Evolutionary conservation across 352 stramenopile species (phyloP).

Genomic region (Thalassiosira livingstoniorum): DNA sequence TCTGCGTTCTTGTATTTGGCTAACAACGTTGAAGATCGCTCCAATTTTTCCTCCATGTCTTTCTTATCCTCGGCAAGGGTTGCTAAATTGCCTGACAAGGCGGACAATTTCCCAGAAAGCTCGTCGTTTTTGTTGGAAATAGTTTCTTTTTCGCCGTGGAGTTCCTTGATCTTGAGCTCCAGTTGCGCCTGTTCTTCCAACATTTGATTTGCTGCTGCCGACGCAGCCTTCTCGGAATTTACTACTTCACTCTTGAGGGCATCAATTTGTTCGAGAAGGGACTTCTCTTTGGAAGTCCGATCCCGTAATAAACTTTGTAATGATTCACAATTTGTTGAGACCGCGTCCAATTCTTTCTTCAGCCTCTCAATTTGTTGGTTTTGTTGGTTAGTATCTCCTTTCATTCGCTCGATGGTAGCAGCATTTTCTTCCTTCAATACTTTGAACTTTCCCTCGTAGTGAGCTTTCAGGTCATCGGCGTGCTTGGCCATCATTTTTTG

Average conservation of each 20-base stretch:
- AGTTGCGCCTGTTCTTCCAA: slow-evolving; percentile 61
- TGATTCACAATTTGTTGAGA: slow-evolving; percentile 42
- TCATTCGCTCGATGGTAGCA: slow-evolving; percentile 47
- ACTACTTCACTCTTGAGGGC: slow-evolving; percentile 39
- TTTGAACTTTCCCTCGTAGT: slow-evolving; percentile 63
- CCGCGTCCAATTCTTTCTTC: slow-evolving; percentile 26
- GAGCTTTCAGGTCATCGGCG: slow-evolving; percentile 61
- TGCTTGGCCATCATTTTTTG: slow-evolving; percentile 70
- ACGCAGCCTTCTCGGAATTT: slow-evolving; percentile 40
- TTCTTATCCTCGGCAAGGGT: slow-evolving; percentile 75
- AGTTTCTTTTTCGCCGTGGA: slow-evolving; percentile 51
- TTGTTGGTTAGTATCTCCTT: slow-evolving; percentile 41
- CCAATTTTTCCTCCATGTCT: slow-evolving; percentile 66
- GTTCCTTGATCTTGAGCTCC: slow-evolving; percentile 61
- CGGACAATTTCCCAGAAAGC: slow-evolving; percentile 72
- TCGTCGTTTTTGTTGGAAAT: slow-evolving; percentile 78
- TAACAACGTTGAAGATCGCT: slow-evolving; percentile 65
- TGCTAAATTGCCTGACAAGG: slow-evolving; percentile 75
- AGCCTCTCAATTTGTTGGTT: slow-evolving; percentile 44
- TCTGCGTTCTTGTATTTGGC: slow-evolving; percentile 70
- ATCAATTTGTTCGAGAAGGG: slow-evolving; percentile 56
- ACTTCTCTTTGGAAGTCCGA: slow-evolving; percentile 48
- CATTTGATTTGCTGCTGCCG: slow-evolving; percentile 62
- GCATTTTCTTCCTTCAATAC: slow-evolving; percentile 70
- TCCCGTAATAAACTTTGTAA: slow-evolving; percentile 50